Evolutionary conservation across 306 rosid genomes (phyloP), one percentile per base, ranked within the genome.

Genomic region (Arachis hypogaea): DNA sequence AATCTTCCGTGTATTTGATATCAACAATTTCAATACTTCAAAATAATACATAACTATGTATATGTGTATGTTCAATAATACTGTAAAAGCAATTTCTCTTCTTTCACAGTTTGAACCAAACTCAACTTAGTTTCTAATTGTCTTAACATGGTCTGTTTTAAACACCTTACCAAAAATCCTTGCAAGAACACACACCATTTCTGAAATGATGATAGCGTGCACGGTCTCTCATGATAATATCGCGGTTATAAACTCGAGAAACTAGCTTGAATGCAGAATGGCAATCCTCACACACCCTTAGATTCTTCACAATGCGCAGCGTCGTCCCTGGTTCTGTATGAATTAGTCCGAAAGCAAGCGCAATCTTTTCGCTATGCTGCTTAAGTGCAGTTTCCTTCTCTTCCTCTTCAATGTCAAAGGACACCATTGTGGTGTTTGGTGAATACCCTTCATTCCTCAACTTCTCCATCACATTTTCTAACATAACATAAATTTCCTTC

Each of bases 281-380:
- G 72, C 91, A 88, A 63, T 86, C 91, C 66, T 82, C 85, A 82
- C 91, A 88, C 47, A 86, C 88, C 87, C 89, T 80, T 66, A 86
- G 77, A 72, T 84, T 86, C 75, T 88, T 86, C 76, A 83, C 80
- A 14, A 89, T 75, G 9, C 63, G 83, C 54, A 89, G 76, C 11
- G 89, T 68, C 50, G 88, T 78, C 63, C 91, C 89, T 2, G 89
- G 85, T 54, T 70, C 78, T 18, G 88, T 77, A 54, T 81, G 63
- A 18, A 89, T 75, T 22, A 86, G 79, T 36, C 88, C 86, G 46
- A 86, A 84, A 78, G 93, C 93, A 82, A 84, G 66, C 46, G 93
- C 90, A 72, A 86, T 78, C 81, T 86, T 88, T 69, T 88, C 88
- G 41, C 90, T 86, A 61, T 88, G 88, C 76, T 69, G 76, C 22